Base-by-base conservation (phyloP, 768 basidiomycete species). In the Crepidotus variabilis region DNA sequence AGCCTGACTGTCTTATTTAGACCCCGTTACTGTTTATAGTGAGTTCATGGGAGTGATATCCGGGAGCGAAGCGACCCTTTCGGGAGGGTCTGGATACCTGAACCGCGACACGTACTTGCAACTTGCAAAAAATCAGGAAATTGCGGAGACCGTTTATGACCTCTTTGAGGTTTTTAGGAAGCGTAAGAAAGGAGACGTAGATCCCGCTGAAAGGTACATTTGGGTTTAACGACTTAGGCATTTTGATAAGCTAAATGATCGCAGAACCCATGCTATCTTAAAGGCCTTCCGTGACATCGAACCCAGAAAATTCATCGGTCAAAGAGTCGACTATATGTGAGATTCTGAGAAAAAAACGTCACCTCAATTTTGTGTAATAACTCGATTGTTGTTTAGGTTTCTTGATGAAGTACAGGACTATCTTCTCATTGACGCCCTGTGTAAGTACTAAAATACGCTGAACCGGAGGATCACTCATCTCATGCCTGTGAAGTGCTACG, bases 371-470 rank as follows among this genome's bases (percentile, higher is more conserved):
- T 43, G 16, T 11, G 4, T 56, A 10, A 43, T 23, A 23, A 23
- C 22, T 28, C 11, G 21, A 43, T 35, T 14, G 34, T 13, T 22
- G 20, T 9, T 36, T 36, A 87, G 87, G 8, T 89, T 87, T 61
- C 75, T 90, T 1, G 88, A 90, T 46, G 88, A 90, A 67, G 85
- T 79, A 0, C 88, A 90, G 64, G 88, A 90, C 59, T 81, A 86
- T 61, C 72, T 88, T 0, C 72, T 90, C 5, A 78, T 88, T 7
- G 87, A 89, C 62, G 75, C 80, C 2, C 70, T 81, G n/a, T 57
- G 87, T 88, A 66, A 35, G 78, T 65, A 6, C 20, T 35, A 20
- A 10, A 5, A 32, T 21, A 23, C 18, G 23, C 23, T n/a, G n/a
- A n/a, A n/a, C n/a, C n/a, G 18, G 21, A 11, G 20, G 13, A 18